A percentile compares a stretch with the other conserved stretches of the same genome.
Evolutionary conservation across 2,329 filamentous ascomycete species (phyloP).

Genomic region (Paecilomyces niveus): DNA sequence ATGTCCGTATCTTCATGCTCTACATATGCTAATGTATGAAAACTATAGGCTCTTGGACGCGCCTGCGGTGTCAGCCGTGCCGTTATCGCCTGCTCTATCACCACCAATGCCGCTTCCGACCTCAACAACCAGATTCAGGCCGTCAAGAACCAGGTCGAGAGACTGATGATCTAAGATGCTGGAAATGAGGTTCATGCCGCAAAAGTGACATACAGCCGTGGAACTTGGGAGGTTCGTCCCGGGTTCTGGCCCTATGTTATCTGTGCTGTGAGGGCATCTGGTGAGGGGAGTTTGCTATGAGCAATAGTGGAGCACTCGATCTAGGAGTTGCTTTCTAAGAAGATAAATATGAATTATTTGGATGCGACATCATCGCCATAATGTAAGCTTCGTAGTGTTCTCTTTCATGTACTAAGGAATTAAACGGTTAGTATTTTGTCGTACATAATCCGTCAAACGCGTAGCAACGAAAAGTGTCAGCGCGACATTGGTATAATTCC

Average conservation of each 20-base stretch:
- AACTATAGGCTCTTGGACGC: constrained; percentile 67
- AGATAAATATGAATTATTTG: not conserved
- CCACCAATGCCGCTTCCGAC: constrained; percentile 84
- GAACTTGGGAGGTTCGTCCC: not conserved
- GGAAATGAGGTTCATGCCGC: not conserved
- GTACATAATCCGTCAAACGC: not conserved
- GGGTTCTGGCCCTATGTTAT: not conserved
- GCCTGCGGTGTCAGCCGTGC: constrained; percentile 83
- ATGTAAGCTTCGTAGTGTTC: not conserved
- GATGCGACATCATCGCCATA: not conserved
- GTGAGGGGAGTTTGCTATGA: not conserved
- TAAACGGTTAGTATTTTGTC: not conserved
- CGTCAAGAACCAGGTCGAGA: constrained; percentile 92
- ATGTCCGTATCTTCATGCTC: not conserved
- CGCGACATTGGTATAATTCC: not conserved
- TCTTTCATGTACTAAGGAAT: not conserved
- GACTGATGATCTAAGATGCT: constrained; percentile 72
- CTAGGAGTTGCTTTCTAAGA: not conserved
- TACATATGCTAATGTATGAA: not conserved
- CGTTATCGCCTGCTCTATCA: constrained; percentile 83
- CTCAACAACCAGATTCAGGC: constrained; percentile 79
- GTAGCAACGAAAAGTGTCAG: not conserved
- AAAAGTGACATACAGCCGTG: not conserved
- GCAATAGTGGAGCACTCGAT: not conserved
- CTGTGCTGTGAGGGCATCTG: not conserved